These are phyloP conservation scores for Diaporthe ampelina DNA, from an alignment of 2,329 filamentous ascomycete genomes.

Conservation along the genomic window DNA sequence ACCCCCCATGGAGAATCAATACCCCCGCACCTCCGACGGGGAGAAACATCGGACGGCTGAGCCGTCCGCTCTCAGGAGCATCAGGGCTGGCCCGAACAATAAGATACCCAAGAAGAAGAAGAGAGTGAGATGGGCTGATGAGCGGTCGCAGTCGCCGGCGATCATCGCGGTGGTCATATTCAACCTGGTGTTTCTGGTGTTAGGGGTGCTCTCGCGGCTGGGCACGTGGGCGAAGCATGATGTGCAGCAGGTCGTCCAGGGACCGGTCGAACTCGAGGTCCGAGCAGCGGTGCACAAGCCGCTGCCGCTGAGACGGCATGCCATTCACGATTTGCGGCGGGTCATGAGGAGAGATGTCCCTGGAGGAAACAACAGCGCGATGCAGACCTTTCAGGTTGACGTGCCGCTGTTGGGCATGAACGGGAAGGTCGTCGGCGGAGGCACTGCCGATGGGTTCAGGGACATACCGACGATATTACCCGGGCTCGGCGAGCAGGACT, in stretches of 20 bases:
- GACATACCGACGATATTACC: slow-evolving; percentile 30
- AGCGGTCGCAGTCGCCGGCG: background rate
- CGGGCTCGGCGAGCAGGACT: background rate
- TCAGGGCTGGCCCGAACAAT: slow-evolving; percentile 13
- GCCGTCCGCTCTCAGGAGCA: background rate
- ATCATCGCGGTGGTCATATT: slow-evolving; percentile 3
- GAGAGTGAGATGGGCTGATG: slow-evolving; percentile 20
- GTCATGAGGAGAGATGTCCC: slow-evolving; percentile 15
- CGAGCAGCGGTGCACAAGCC: slow-evolving; percentile 15
- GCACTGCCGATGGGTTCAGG: slow-evolving; percentile 30
- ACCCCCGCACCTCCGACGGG: background rate
- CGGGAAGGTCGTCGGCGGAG: slow-evolving; percentile 31
- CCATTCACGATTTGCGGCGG: slow-evolving; percentile 2
- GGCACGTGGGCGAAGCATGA: background rate
- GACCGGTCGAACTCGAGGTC: slow-evolving; percentile 21
- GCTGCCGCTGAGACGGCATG: background rate
- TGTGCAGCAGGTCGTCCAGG: no score
- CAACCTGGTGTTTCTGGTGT: slow-evolving; percentile 3
- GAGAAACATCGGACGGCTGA: slow-evolving; percentile 24
- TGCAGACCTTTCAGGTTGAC: slow-evolving; percentile 36
- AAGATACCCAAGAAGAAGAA: background rate
- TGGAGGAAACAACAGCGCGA: background rate
- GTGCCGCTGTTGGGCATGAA: slow-evolving; percentile 30
- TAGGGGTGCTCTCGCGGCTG: background rate
- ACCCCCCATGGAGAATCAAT: background rate